These are phyloP conservation scores for Gymnopus androsaceus DNA, from an alignment of 1,284 basidiomycete species.

Conservation along the genomic window DNA sequence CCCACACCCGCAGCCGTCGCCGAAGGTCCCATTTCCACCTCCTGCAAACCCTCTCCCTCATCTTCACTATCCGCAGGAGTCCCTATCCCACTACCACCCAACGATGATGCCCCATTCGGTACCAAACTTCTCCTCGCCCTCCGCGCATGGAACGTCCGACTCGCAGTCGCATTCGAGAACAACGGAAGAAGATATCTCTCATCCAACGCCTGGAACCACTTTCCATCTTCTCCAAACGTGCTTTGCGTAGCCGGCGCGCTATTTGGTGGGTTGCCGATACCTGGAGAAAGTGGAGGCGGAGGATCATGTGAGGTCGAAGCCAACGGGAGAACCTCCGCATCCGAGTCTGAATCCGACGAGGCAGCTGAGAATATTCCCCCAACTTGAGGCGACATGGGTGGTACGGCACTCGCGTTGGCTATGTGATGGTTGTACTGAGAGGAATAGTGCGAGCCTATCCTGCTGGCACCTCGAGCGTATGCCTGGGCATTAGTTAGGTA, in stretches of 20 bases:
- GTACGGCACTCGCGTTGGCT: constrained; percentile 25
- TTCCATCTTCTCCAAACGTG: constrained; percentile 59
- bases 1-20: constrained; percentile 6
- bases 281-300: neutral
- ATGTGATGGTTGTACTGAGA: constrained; percentile 63
- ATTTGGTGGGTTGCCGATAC: constrained; percentile 5
- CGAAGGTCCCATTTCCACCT: constrained; percentile 37
- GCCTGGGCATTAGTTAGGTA: constrained; percentile 37
- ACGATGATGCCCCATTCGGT: constrained; percentile 13
- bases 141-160: constrained; percentile 83
- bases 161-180: constrained; percentile 93
- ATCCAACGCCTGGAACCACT: constrained; percentile 97
- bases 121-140: constrained; percentile 53
- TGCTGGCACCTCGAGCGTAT: constrained; percentile 33
- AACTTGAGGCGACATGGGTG: constrained; percentile 26
- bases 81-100: constrained; percentile 32
- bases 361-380: constrained; percentile 55
- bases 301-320: constrained; percentile 45
- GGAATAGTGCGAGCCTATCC: constrained; percentile 56
- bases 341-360: constrained; percentile 77
- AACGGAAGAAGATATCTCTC: constrained; percentile 93
- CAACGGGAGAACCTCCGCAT: constrained; percentile 78
- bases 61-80: constrained; percentile 61
- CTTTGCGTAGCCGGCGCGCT: constrained; percentile 20
- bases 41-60: constrained; percentile 40